Evolutionary conservation across 2,329 filamentous ascomycete species (phyloP).

Genomic region (Cercospora janseana): DNA sequence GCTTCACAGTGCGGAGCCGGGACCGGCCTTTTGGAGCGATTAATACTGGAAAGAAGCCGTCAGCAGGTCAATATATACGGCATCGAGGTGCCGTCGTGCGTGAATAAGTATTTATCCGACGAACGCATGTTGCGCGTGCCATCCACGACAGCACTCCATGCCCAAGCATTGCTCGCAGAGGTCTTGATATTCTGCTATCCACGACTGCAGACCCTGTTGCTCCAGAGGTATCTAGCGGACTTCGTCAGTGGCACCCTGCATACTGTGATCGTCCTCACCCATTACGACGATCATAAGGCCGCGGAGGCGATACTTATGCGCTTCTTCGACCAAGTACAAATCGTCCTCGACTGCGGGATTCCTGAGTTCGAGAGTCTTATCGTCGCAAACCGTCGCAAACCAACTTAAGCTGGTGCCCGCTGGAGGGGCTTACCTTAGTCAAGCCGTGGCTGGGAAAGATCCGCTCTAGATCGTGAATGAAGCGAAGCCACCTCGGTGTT

Average conservation of each 20-base stretch:
- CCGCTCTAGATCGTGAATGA: conserved; percentile 17
- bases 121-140: conserved; percentile 45
- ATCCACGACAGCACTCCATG: conserved; percentile 46
- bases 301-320: conserved; percentile 13
- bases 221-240: conserved; percentile 46
- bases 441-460: conserved; percentile 18
- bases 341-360: conserved; percentile 18
- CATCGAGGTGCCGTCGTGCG: conserved; percentile 49
- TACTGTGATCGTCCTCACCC: conserved; percentile 46
- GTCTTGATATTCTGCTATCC: conserved; percentile 58
- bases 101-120: conserved; percentile 48
- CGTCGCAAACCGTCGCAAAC: conserved; percentile 20
- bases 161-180: conserved; percentile 43
- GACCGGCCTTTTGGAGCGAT: conserved; percentile 49
- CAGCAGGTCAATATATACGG: conserved; percentile 41
- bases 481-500: conserved; percentile 9
- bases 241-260: conserved; percentile 35
- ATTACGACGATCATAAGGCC: conserved; percentile 43
- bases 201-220: conserved; percentile 45
- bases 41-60: conserved; percentile 38
- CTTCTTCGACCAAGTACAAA: conserved; percentile 17
- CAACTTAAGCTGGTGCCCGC: conserved; percentile 4
- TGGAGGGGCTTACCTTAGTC: not conserved
- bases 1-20: conserved; percentile 34
- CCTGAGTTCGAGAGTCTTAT: conserved; percentile 27